A percentile compares a stretch with the other conserved stretches of the same genome.
phyloP scores from a whole-genome alignment of 1,139 yeast species.

The Saccharomycopsis crataegensis region DNA sequence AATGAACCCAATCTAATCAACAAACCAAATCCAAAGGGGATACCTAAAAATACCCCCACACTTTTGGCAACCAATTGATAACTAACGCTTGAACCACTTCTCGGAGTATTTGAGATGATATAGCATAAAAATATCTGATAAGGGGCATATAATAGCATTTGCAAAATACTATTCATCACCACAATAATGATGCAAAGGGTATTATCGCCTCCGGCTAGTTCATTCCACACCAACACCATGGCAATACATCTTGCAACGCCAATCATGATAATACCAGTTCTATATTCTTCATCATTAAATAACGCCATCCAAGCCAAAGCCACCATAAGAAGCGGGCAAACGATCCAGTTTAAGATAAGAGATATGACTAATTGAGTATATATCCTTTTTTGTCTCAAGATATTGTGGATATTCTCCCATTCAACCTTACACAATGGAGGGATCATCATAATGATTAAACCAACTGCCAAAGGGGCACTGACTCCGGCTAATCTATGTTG shows the following conservation, averaged over 20 bases:
- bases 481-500: conserved; percentile 4
- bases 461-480: conserved; percentile 41
- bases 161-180: conserved; percentile 44
- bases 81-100: conserved; percentile 21
- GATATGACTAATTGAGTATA: conserved; percentile 35
- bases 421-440: conserved; percentile 50
- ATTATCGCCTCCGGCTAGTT: conserved; percentile 46
- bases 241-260: conserved; percentile 60
- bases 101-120: conserved; percentile 27
- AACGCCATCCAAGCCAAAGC: conserved; percentile 50
- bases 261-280: conserved; percentile 50
- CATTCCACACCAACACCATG: conserved; percentile 59
- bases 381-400: conserved; percentile 25
- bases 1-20: conserved; percentile 33
- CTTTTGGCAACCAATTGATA: conserved; percentile 42
- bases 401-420: conserved; percentile 36
- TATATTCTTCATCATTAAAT: conserved; percentile 41
- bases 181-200: conserved; percentile 48
- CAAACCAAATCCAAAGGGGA: conserved; percentile 44
- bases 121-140: conserved; percentile 42
- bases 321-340: conserved; percentile 52
- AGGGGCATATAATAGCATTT: conserved; percentile 50
- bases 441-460: conserved; percentile 50
- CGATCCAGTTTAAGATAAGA: conserved; percentile 45
- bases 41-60: conserved; percentile 48